Conservation (phyloP, 1,284 basidiomycete species). For the Ustilago nuda region DNA sequence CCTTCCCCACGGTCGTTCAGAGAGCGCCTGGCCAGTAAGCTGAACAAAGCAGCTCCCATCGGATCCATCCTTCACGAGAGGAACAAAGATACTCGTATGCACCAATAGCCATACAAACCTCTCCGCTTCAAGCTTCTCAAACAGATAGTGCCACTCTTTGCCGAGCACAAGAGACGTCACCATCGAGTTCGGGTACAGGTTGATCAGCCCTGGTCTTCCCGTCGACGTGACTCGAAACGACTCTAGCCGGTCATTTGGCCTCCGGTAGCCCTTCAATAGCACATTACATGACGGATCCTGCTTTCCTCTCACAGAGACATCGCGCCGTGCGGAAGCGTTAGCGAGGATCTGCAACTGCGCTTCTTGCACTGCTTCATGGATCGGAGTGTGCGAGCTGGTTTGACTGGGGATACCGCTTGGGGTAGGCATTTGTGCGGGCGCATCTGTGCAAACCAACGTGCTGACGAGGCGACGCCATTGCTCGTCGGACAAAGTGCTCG, state of each 20-base stretch:
- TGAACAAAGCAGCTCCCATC: conserved; percentile 82
- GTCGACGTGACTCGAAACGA: conserved; percentile 22
- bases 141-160: conserved; percentile 77
- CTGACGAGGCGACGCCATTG: conserved; percentile 24
- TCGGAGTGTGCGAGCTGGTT: not conserved
- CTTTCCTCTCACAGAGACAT: not conserved
- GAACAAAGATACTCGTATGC: conserved; percentile 78
- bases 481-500: conserved; percentile 17
- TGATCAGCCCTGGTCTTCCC: conserved; percentile 71
- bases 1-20: conserved; percentile 65
- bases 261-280: conserved; percentile 77
- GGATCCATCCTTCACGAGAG: conserved; percentile 72
- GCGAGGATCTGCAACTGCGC: conserved; percentile 43
- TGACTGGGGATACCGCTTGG: not conserved
- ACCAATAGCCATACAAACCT: conserved; percentile 80
- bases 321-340: conserved; percentile 6
- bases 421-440: not conserved
- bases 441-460: conserved; percentile 15
- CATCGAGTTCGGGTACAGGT: conserved; percentile 79
- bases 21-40: conserved; percentile 78
- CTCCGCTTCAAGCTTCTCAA: conserved; percentile 78
- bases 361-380: conserved; percentile 40
- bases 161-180: conserved; percentile 76
- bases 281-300: conserved; percentile 70
- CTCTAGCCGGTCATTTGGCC: conserved; percentile 70